phyloP scores from a whole-genome alignment of 257 asterid genomes.

The Przewalskia tangutica region DNA sequence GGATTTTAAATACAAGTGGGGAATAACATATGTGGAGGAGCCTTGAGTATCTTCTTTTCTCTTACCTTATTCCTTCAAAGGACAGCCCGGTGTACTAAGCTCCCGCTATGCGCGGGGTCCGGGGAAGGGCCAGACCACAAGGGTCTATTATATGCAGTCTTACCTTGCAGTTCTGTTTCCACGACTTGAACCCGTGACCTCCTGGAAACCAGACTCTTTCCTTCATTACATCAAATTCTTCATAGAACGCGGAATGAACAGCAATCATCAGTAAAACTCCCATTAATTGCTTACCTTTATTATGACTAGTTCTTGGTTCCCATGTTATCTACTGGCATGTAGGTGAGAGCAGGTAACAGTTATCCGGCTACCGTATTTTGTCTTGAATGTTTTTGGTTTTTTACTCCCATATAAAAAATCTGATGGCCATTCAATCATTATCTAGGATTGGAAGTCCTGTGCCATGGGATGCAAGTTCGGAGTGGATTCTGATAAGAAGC shows the following conservation, averaged over 20 bases:
- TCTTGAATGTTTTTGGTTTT: background rate
- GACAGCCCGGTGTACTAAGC: too few relatives aligned
- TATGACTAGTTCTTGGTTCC: background rate
- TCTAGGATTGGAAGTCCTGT: slow-evolving; percentile 74
- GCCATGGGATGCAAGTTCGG: slow-evolving; percentile 75
- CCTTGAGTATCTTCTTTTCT: background rate
- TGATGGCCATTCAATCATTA: background rate
- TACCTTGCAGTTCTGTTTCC: too few relatives aligned
- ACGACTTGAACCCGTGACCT: too few relatives aligned
- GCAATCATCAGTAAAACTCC: background rate
- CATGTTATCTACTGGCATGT: background rate
- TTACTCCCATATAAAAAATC: background rate
- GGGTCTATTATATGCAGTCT: too few relatives aligned
- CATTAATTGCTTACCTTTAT: background rate
- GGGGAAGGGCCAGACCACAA: too few relatives aligned
- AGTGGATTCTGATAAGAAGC: slow-evolving; percentile 25
- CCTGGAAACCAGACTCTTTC: too few relatives aligned
- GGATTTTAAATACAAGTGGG: background rate
- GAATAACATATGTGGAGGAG: background rate
- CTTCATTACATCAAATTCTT: background rate
- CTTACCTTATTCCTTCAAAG: background rate
- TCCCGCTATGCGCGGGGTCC: too few relatives aligned
- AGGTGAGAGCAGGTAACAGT: background rate
- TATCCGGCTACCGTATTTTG: background rate
- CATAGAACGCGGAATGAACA: background rate